Evolutionary conservation across 371 early-diverging fungal species (phyloP).

Genomic region (Rhizomucor miehei): DNA sequence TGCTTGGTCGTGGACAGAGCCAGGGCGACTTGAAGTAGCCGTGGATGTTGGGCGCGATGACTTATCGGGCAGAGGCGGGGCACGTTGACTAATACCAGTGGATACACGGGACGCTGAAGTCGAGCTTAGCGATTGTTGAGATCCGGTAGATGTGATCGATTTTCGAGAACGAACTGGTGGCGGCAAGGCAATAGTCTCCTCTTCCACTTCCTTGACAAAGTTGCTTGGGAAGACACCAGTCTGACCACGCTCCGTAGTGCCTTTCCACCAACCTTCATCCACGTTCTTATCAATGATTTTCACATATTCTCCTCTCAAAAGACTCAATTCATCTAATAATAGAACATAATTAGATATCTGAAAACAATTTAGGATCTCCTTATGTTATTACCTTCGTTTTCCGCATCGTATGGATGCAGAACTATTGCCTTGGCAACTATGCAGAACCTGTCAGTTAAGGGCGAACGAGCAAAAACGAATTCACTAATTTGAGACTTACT

Average conservation of each 20-base stretch:
- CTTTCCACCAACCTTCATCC: constrained; percentile 67
- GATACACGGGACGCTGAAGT: constrained; percentile 2
- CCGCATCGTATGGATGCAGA: constrained; percentile 56
- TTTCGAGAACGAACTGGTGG: constrained; percentile 35
- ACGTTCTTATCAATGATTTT: constrained; percentile 48
- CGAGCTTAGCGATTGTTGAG: constrained; percentile 17
- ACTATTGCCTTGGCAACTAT: constrained; percentile 48
- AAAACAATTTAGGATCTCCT: neutral
- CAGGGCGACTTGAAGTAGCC: constrained; percentile 15
- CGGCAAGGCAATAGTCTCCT: constrained; percentile 36
- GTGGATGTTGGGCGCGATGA: constrained; percentile 12
- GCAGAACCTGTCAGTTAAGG: constrained; percentile 13
- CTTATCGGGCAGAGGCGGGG: constrained; percentile 14
- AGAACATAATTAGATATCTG: neutral
- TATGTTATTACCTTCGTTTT: constrained; percentile 42
- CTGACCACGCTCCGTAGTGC: constrained; percentile 56
- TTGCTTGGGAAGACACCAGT: constrained; percentile 57
- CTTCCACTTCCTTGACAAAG: constrained; percentile 57
- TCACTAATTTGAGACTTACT: neutral
- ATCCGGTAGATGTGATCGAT: constrained; percentile 20
- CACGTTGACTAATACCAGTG: constrained; percentile 7
- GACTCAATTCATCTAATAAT: constrained; percentile 49
- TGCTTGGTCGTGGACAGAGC: constrained; percentile 7
- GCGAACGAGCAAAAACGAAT: neutral
- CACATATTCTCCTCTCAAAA: constrained; percentile 50